These are phyloP conservation scores for Magnolia changhungtana DNA, from an alignment of 164 flowering plant species.

Conservation along the genomic window DNA sequence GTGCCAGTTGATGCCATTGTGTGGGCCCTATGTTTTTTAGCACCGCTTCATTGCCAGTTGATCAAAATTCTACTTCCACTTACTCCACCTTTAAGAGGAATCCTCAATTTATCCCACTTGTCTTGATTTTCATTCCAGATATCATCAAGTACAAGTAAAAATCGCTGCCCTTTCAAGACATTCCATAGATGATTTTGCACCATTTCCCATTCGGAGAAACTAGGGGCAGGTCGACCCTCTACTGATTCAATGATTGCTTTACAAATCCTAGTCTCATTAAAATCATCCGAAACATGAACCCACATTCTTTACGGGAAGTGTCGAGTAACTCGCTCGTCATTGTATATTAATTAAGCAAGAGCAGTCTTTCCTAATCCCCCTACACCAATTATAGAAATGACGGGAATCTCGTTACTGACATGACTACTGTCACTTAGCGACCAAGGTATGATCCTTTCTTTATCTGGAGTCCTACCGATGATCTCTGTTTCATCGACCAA, in stretches of 20 bases:
- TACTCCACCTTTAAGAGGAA: not conserved
- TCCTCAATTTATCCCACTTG: not conserved
- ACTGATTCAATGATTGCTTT: not conserved
- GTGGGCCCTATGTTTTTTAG: not conserved
- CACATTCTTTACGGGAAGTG: slow-evolving; percentile 1
- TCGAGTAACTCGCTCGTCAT: not conserved
- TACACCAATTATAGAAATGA: not conserved
- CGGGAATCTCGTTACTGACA: not conserved
- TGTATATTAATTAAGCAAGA: slow-evolving; percentile 1
- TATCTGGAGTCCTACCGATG: slow-evolving; percentile 1
- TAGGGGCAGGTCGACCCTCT: not conserved
- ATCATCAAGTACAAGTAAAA: not conserved
- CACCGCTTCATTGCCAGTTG: not conserved
- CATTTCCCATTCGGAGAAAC: not conserved
- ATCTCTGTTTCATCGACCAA: not conserved
- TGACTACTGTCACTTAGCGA: not conserved
- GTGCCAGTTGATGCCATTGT: not conserved
- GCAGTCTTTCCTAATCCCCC: slow-evolving; percentile 8
- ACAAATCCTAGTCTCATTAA: not conserved
- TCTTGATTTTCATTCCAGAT: not conserved
- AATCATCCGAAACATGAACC: slow-evolving; percentile 7
- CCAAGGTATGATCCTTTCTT: not conserved
- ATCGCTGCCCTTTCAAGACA: not conserved
- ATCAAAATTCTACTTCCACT: not conserved
- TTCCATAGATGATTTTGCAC: not conserved